phyloP scores from a whole-genome alignment of 306 rosid species.

The Biancaea sappan region DNA sequence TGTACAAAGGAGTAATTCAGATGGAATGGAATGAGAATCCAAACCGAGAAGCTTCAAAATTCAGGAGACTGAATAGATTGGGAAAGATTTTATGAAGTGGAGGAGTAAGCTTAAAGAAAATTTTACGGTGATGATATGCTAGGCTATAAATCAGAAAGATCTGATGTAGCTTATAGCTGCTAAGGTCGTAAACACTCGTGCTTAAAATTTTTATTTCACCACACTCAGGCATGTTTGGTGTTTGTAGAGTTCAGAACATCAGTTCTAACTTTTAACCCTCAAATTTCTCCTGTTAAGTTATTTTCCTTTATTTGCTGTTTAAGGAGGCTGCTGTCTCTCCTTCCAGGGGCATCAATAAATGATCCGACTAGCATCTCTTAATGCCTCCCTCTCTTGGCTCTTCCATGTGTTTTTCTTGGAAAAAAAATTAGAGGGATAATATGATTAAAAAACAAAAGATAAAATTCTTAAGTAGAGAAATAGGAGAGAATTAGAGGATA shows the following conservation, averaged over 20 bases:
- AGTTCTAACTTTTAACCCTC: neutral
- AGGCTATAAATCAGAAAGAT: constrained; percentile 74
- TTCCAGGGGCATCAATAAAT: no score
- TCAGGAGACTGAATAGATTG: constrained; percentile 68
- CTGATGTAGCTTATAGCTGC: constrained; percentile 45
- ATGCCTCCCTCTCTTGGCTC: no score
- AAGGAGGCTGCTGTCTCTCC: no score
- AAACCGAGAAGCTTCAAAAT: constrained; percentile 64
- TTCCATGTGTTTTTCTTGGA: no score
- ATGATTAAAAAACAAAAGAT: no score
- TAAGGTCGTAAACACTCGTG: constrained; percentile 45
- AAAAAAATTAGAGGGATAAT: no score
- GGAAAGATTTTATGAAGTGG: constrained; percentile 78
- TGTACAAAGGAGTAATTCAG: constrained; percentile 88
- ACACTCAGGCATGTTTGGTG: constrained; percentile 5
- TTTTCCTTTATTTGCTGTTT: no score
- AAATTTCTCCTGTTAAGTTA: no score
- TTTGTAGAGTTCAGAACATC: constrained; percentile 26
- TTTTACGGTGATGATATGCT: constrained; percentile 58
- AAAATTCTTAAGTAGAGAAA: no score
- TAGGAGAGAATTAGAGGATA: no score
- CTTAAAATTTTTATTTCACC: neutral
- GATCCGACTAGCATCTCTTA: no score
- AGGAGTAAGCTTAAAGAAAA: constrained; percentile 68
- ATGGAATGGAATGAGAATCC: constrained; percentile 81